A percentile compares a stretch with the other conserved stretches of the same genome.
phyloP scores from a whole-genome alignment of 1,284 basidiomycete species.

The Ceratobasidium sp. region DNA sequence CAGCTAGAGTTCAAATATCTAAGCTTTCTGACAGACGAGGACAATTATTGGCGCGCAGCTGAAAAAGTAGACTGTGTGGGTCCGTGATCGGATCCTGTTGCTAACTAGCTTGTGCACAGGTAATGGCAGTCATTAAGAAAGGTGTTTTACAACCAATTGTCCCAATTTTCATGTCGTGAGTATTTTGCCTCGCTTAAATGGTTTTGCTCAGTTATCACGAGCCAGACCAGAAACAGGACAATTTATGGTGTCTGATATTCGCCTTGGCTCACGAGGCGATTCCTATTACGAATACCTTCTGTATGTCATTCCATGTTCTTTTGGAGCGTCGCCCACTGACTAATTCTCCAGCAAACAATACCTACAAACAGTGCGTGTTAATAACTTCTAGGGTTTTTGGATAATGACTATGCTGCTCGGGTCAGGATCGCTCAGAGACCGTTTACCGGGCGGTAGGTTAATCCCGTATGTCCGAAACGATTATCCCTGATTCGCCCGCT shows the following conservation, averaged over 20 bases:
- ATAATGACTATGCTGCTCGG: slow-evolving; percentile 43
- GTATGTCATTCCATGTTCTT: slow-evolving; percentile 59
- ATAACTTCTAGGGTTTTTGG: background rate
- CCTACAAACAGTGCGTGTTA: slow-evolving; percentile 71
- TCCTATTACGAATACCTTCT: slow-evolving; percentile 94
- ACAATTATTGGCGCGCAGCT: slow-evolving; percentile 82
- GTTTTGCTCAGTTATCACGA: background rate
- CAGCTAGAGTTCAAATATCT: slow-evolving; percentile 93
- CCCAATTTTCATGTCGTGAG: slow-evolving; percentile 86
- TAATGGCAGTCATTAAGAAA: slow-evolving; percentile 76
- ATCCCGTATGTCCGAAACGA: background rate
- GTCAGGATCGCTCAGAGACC: slow-evolving; percentile 77
- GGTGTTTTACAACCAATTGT: slow-evolving; percentile 63
- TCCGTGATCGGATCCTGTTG: slow-evolving; percentile 8
- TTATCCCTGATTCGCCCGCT: background rate
- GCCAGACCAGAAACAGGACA: slow-evolving; percentile 73
- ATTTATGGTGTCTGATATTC: slow-evolving; percentile 81
- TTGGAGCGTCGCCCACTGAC: slow-evolving; percentile 11
- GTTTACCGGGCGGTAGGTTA: slow-evolving; percentile 78
- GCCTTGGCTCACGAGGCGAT: slow-evolving; percentile 92
- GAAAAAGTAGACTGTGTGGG: slow-evolving; percentile 68
- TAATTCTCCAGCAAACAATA: slow-evolving; percentile 73
- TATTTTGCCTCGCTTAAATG: slow-evolving; percentile 39
- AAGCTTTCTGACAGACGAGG: slow-evolving; percentile 79
- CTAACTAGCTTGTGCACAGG: slow-evolving; percentile 59